Evolutionary conservation across 306 rosid genomes (phyloP).

Genomic region (Trichosanthes truncata): DNA sequence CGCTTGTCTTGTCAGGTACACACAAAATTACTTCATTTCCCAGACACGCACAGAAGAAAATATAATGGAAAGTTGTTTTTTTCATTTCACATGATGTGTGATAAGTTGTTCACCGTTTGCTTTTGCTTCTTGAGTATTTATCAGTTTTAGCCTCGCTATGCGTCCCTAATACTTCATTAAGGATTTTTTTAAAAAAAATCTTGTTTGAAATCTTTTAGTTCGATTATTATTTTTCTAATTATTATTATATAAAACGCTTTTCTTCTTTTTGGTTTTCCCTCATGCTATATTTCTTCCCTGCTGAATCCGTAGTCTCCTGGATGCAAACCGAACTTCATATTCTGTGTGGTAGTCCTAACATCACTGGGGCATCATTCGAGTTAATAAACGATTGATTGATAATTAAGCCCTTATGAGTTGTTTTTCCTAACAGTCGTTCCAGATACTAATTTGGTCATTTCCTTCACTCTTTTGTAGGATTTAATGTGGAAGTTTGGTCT

Average conservation of each 20-base stretch:
- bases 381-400: neutral
- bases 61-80: neutral
- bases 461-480: slow-evolving; percentile 42
- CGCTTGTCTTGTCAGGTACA: slow-evolving; percentile 41
- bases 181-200: neutral
- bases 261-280: neutral
- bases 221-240: neutral
- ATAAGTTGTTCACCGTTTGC: too few relatives aligned
- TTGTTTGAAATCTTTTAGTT: neutral
- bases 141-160: neutral
- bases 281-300: neutral
- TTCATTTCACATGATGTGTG: too few relatives aligned
- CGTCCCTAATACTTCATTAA: neutral
- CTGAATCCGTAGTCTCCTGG: neutral
- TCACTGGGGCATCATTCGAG: neutral
- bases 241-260: neutral
- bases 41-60: neutral
- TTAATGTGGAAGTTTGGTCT: slow-evolving; percentile 50
- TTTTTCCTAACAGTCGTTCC: neutral
- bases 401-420: neutral
- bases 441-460: slow-evolving; percentile 6
- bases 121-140: too few relatives aligned
- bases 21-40: slow-evolving; percentile 1
- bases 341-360: neutral
- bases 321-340: neutral